These are phyloP conservation scores for Tolypocladium pustulatum DNA, from an alignment of 2,329 filamentous ascomycete species.

Conservation along the genomic window DNA sequence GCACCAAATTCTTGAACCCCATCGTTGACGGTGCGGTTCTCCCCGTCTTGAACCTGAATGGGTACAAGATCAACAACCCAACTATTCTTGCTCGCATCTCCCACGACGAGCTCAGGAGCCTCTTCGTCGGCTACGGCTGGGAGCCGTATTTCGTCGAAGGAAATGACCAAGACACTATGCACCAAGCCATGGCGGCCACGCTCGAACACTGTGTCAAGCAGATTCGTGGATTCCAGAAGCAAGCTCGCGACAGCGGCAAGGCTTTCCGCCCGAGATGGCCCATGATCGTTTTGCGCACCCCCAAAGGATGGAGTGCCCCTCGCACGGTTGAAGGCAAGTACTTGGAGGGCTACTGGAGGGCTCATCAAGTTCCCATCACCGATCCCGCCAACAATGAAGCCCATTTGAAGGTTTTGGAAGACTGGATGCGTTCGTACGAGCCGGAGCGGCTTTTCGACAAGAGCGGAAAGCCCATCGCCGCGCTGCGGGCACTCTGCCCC, in stretches of 20 bases:
- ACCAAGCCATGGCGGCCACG: constrained; percentile 72
- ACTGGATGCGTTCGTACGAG: constrained; percentile 69
- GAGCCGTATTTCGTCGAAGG: constrained; percentile 74
- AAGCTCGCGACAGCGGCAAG: constrained; percentile 60
- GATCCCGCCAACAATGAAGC: constrained; percentile 55
- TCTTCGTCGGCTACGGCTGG: constrained; percentile 70
- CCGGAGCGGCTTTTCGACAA: constrained; percentile 61
- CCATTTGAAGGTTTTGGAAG: constrained; percentile 58
- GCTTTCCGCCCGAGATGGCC: constrained; percentile 65
- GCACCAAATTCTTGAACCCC: constrained; percentile 73
- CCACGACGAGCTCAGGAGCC: constrained; percentile 58
- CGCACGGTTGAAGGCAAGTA: constrained; percentile 60
- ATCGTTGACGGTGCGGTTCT: constrained; percentile 69
- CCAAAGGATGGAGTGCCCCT: constrained; percentile 73
- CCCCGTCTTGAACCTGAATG: constrained; percentile 68
- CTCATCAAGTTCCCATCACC: constrained; percentile 68
- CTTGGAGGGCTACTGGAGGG: constrained; percentile 67
- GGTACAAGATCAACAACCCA: constrained; percentile 79
- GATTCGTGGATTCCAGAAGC: constrained; percentile 58
- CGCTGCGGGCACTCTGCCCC: constrained; percentile 55
- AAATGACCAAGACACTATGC: constrained; percentile 62
- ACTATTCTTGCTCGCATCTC: constrained; percentile 63
- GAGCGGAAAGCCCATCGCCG: constrained; percentile 50
- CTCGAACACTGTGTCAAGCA: constrained; percentile 62
- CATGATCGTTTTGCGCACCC: constrained; percentile 67